These are phyloP conservation scores for Polygonum maritimum DNA, from an alignment of 148 eudicot genomes.

Conservation along the genomic window DNA sequence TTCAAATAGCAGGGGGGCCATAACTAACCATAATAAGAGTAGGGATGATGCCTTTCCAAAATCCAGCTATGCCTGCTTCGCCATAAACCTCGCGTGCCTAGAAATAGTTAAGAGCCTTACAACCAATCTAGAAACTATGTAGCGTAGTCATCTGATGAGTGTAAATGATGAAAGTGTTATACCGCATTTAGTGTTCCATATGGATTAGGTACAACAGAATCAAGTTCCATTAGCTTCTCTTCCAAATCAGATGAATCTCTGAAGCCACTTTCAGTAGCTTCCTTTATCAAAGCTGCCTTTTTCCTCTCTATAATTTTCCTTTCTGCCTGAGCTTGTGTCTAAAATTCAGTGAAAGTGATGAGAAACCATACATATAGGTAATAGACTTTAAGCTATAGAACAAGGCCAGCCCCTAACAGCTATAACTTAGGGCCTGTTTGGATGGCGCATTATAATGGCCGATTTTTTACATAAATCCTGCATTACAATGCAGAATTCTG, in stretches of 20 bases:
- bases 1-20: not conserved
- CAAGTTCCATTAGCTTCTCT: slow-evolving; percentile 49
- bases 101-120: too few relatives aligned
- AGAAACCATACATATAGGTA: too few relatives aligned
- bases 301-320: slow-evolving; percentile 70
- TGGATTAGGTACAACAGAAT: slow-evolving; percentile 42
- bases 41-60: slow-evolving; percentile 92
- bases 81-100: slow-evolving; percentile 78
- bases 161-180: not conserved
- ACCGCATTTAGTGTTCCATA: slow-evolving; percentile 86
- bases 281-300: slow-evolving; percentile 46
- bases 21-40: slow-evolving; percentile 75
- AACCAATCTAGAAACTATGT: too few relatives aligned
- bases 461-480: too few relatives aligned
- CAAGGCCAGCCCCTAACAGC: too few relatives aligned
- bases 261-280: slow-evolving; percentile 41
- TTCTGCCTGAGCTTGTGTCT: slow-evolving; percentile 96
- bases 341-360: slow-evolving; percentile 1
- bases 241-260: slow-evolving; percentile 30
- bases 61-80: slow-evolving; percentile 85
- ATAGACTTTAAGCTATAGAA: too few relatives aligned
- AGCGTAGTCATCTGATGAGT: not conserved
- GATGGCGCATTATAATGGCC: too few relatives aligned
- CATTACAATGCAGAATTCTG: too few relatives aligned
- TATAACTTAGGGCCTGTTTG: too few relatives aligned